Evolutionary conservation across 1,284 basidiomycete genomes (phyloP), one percentile per base, ranked within the genome.

Genomic region (Boletus nobilissimus): DNA sequence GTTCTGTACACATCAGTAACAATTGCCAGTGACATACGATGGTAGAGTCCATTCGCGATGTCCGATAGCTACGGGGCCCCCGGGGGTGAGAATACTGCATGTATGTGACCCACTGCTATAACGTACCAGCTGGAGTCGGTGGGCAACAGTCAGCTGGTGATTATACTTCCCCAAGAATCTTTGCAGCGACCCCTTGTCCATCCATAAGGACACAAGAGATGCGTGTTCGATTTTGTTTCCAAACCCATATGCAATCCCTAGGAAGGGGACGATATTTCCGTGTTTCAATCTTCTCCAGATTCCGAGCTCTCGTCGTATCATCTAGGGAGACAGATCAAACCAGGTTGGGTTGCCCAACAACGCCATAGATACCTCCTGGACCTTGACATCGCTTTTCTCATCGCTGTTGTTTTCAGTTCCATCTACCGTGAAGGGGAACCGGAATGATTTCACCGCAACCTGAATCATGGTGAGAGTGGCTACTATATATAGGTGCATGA

Each of bases 61-160:
- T 66, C 48, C 48, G 36, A 43, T 22, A 73, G 9, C 72, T 73
- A 57, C 38, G 8, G 10, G 24, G 60, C 38, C 11, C 34, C 32
- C 3, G n/a, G 8, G n/a, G 14, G n/a, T 43, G 19, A 60, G 40
- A 5, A 60, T 26, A 60, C 5, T 8, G 13, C 8, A 24, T 40
- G 9, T 7, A 40, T 13, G 38, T 43, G 29, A 10, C 14, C 16
- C n/a, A 18, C 39, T 32, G 39, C 13, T 1, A 63, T 48, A 57
- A 74, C 75, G 32, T 54, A 76, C 71, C 65, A 76, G 46, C 14
- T 76, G 66, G 29, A 74, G 73, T 34, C 67, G 67, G 67, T 51
- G 46, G 11, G 34, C 67, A 38, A 24, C 26, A 8, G 32, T 38
- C 14, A 68, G 34, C 46, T 18, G 32, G 11, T 38, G 34, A 51